Evolutionary conservation across 148 eudicot genomes (phyloP), one percentile per base, ranked within the genome.

Genomic region (Nepenthes gracilis): DNA sequence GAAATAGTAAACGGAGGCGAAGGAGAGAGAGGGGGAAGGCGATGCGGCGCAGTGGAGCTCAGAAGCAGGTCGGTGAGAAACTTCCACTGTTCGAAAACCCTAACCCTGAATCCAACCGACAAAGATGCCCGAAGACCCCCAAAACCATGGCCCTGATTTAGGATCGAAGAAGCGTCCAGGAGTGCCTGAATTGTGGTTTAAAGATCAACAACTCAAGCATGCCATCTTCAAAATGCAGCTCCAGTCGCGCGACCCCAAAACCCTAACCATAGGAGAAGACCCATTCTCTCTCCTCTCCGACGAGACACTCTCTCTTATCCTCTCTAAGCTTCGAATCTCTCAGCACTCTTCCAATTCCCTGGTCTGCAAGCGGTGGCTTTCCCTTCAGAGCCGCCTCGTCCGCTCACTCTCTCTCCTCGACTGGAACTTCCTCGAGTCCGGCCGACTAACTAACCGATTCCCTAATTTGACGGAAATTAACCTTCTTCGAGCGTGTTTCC

Each of bases 401-500:
- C 56, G 55, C 2, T 72, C 78, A 1, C 48, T 90, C 12, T 68
- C 52, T 58, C 12, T 93, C 0, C 52, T 79, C 12, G 96, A 93
- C 64, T 93, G 88, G 95, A 95, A 79, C 10, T 82, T 93, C 68
- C 65, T 93, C 13, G 87, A 77, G 54, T 88, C 95, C 0, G 96
- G 98, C 5, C 67, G 88, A 69, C 60, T 86, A 13, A 56, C 59
- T 3, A 35, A 47, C 57, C 79, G 98, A 2, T 93, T 93, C 60
- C 86, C 96, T 35, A 71, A 75, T 77, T 76, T 93, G 54, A 62
- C 59, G 11, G 84, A 76, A 55, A 36, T 93, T 57, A 68, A 79
- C 68, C 63, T 88, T 33, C 77, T 74, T 14, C 78, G 70, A 37
- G 85, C 87, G 50, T 80, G 85, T 64, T 62, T 93, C 12, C 67